Percentiles rank a stretch among this genome's conserved stretches.
phyloP scores from a whole-genome alignment of 495 filamentous ascomycete species.

The Cercophora scortea region DNA sequence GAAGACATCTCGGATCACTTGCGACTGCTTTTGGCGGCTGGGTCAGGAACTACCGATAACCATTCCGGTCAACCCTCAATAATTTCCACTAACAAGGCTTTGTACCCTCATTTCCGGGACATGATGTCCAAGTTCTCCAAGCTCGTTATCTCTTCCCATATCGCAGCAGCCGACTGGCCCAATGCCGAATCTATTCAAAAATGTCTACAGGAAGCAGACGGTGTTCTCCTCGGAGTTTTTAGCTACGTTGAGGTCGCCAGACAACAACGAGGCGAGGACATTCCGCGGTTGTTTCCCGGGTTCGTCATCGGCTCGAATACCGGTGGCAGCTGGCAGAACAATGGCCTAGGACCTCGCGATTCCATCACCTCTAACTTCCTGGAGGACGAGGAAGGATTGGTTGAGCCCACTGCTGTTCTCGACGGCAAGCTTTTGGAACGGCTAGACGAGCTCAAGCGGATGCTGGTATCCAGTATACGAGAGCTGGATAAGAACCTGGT shows the following conservation, averaged over 20 bases:
- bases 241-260: conserved; percentile 93
- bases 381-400: conserved; percentile 70
- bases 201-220: conserved; percentile 91
- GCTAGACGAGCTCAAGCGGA: conserved; percentile 73
- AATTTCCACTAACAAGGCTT: conserved; percentile 90
- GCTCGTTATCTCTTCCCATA: conserved; percentile 95
- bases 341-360: conserved; percentile 63
- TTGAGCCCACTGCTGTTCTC: conserved; percentile 65
- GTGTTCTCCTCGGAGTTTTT: conserved; percentile 85
- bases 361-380: conserved; percentile 69
- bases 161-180: conserved; percentile 90
- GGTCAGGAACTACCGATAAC: conserved; percentile 94
- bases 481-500: conserved; percentile 78
- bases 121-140: conserved; percentile 99
- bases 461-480: conserved; percentile 73
- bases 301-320: conserved; percentile 76
- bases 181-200: conserved; percentile 82
- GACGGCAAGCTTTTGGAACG: conserved; percentile 71
- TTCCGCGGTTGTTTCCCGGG: conserved; percentile 82
- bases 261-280: conserved; percentile 81
- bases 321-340: conserved; percentile 91
- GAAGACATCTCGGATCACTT: conserved; percentile 98
- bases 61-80: conserved; percentile 99
- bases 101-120: conserved; percentile 95
- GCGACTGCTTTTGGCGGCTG: conserved; percentile 85